Conservation (phyloP, 345 rosid genomes). For the Geranium rotundifolium region DNA sequence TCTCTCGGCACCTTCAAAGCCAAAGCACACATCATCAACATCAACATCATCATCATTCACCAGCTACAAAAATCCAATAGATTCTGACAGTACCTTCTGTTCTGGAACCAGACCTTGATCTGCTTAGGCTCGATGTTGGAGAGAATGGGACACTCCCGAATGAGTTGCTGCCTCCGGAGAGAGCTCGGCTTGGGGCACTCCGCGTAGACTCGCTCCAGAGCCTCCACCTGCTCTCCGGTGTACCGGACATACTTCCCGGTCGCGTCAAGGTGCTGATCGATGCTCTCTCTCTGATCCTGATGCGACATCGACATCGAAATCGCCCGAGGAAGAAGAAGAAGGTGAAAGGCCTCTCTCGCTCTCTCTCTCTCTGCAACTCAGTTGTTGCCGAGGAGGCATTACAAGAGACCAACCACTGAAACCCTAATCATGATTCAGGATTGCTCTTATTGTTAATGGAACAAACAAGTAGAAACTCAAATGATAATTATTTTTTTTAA, state of each 20-base stretch:
- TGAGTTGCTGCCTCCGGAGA: conserved; percentile 86
- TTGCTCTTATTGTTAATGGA: no score
- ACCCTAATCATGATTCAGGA: no score
- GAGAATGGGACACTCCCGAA: conserved; percentile 91
- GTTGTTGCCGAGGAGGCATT: no score
- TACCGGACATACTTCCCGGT: conserved; percentile 88
- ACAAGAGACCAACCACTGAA: no score
- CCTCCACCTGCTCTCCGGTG: conserved; percentile 97
- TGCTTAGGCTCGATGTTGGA: conserved; percentile 95
- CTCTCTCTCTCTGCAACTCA: no score
- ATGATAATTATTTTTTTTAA: no score
- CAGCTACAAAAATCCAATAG: background rate
- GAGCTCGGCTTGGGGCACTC: conserved; percentile 99
- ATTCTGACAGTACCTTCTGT: conserved; percentile 53
- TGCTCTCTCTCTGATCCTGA: conserved; percentile 76
- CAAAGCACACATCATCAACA: no score
- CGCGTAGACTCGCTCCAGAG: conserved; percentile 89
- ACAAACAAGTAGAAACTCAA: no score
- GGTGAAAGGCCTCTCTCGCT: no score
- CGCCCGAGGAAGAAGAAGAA: no score
- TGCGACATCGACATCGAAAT: conserved; percentile 64
- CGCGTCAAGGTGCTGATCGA: conserved; percentile 57
- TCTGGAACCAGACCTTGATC: conserved; percentile 99
- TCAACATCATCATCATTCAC: conserved; percentile 11
- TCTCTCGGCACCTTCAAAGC: conserved; percentile 84